A percentile compares a stretch with the other conserved stretches of the same genome.
These are phyloP conservation scores for Phialophora expanda DNA, from an alignment of 2,329 filamentous ascomycete species.

Conservation along the genomic window DNA sequence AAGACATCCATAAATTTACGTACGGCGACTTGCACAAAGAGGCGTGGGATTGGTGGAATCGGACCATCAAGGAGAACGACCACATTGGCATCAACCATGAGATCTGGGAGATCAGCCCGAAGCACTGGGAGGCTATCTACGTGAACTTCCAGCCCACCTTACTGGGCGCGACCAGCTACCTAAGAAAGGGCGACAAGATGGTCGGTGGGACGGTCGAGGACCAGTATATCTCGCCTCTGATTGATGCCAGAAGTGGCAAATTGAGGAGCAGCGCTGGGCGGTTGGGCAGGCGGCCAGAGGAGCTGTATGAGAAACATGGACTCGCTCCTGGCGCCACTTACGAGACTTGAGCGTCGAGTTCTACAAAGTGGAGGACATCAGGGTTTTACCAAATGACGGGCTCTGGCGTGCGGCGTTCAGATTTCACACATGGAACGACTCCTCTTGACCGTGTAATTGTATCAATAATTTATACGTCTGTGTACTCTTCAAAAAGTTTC, in stretches of 20 bases:
- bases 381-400: background rate
- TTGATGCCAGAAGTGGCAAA: conserved; percentile 38
- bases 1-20: conserved; percentile 53
- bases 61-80: conserved; percentile 43
- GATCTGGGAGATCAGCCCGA: conserved; percentile 48
- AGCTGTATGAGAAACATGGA: conserved; percentile 29
- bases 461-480: background rate
- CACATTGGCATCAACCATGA: conserved; percentile 56
- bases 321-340: conserved; percentile 20
- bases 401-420: background rate
- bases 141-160: conserved; percentile 47
- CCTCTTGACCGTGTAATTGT: background rate
- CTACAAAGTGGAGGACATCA: background rate
- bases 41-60: conserved; percentile 54
- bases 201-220: conserved; percentile 35
- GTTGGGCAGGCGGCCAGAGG: conserved; percentile 30
- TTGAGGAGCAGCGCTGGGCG: conserved; percentile 36
- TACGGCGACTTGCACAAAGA: conserved; percentile 49
- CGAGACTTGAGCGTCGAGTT: conserved; percentile 5
- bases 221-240: conserved; percentile 36
- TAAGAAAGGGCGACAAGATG: conserved; percentile 37
- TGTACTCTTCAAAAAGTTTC: no score
- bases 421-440: background rate
- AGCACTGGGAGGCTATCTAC: conserved; percentile 53
- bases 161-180: conserved; percentile 41